Evolutionary conservation across 805 yeast genomes (phyloP), one percentile per base, ranked within the genome.

Genomic region (Kuraishia hungarica): DNA sequence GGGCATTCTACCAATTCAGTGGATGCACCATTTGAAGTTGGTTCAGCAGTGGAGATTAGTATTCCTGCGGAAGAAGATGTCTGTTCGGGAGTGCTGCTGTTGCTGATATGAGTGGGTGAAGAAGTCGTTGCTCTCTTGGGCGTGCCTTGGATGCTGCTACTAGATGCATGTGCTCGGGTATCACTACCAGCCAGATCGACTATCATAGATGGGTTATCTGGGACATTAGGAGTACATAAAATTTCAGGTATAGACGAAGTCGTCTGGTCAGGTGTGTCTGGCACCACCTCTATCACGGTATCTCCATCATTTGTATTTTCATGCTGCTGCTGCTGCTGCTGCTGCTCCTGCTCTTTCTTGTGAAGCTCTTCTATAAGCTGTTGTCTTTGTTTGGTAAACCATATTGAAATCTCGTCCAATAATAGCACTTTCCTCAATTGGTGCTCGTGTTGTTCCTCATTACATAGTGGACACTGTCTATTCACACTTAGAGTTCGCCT

Each of bases 391-490:
- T 67, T 63, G 17, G 63, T 66, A 67, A 78, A 84, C 66, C 87
- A 78, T 47, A 69, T 67, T 1, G 82, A 84, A 0, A 88, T 71
- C 59, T 89, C 96, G 63, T 87, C 96, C n/a, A 90, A 68, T 6
- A 85, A 69, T 46, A 82, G 76, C 50, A 86, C 88, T 60, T 87
- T 80, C 57, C 84, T 77, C 51, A 92, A 68, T 59, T 80, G 79
- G 52, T 92, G 82, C 58, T 88, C 92, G 63, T 83, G 80, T 29
- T 85, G 79, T 60, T 84, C 88, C 24, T 79, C 75, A 23, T 85
- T 77, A 67, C 97, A 92, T 53, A 88, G 69, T 0, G 97, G 97
- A 64, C 97, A 92, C 56, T 77, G 72, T 20, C 79, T 77, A 29
- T 79, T 80, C 46, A 68, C 69, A n/a, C 82, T 72, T 47, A 92